These are phyloP conservation scores for Petunia axillaris DNA, from an alignment of 257 asterid species.

Conservation along the genomic window DNA sequence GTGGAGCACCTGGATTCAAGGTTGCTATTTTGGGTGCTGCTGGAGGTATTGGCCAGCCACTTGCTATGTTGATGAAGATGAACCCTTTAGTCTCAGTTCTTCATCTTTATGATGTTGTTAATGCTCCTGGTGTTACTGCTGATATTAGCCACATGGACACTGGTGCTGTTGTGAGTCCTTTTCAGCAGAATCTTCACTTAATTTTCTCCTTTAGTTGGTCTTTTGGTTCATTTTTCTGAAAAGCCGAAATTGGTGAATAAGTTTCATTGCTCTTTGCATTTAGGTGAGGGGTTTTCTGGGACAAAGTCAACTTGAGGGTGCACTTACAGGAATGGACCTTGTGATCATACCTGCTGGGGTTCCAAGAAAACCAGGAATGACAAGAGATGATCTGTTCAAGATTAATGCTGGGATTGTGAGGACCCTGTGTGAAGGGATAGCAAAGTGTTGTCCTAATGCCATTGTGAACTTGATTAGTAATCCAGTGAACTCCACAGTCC, in stretches of 20 bases:
- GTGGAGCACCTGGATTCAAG: conserved; percentile 92
- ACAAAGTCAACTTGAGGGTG: conserved; percentile 76
- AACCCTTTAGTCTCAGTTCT: conserved; percentile 89
- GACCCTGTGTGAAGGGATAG: conserved; percentile 88
- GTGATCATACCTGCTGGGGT: conserved; percentile 96
- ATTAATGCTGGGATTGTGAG: conserved; percentile 95
- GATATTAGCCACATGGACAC: conserved; percentile 98
- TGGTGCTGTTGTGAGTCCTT: conserved; percentile 75
- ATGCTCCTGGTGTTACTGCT: conserved; percentile 95
- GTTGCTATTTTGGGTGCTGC: conserved; percentile 96
- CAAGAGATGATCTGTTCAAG: conserved; percentile 95
- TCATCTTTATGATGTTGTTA: conserved; percentile 95
- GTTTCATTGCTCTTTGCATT: background rate
- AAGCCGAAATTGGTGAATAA: background rate
- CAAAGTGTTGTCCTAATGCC: conserved; percentile 84
- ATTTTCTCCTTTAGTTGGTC: background rate
- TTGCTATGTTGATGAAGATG: conserved; percentile 91
- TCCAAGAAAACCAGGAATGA: conserved; percentile 98
- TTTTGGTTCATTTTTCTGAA: background rate
- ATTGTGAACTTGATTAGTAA: conserved; percentile 85
- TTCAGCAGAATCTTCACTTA: background rate
- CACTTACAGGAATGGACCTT: conserved; percentile 97
- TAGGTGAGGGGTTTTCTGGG: conserved; percentile 70
- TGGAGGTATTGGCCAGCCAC: conserved; percentile 96
- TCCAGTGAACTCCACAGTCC: conserved; percentile 97